A percentile compares a stretch with the other conserved stretches of the same genome.
These are phyloP conservation scores for Penicillium thymicola DNA, from an alignment of 2,329 filamentous ascomycete species.

Conservation along the genomic window DNA sequence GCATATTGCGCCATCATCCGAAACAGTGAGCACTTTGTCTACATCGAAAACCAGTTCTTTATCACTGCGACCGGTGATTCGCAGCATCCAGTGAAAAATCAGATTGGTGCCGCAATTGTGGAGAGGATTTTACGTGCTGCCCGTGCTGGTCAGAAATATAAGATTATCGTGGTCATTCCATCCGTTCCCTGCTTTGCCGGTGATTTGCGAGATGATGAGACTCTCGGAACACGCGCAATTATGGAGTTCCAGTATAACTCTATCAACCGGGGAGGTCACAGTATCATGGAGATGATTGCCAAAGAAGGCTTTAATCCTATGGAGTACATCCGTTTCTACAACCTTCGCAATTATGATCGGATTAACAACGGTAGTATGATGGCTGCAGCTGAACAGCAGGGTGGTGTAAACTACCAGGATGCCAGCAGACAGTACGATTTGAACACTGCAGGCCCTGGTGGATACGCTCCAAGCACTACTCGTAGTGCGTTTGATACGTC, in stretches of 20 bases:
- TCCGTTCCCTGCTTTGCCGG: slow-evolving; percentile 92
- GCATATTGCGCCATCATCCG: slow-evolving; percentile 82
- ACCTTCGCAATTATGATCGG: slow-evolving; percentile 88
- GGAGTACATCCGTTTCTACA: slow-evolving; percentile 90
- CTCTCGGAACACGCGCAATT: slow-evolving; percentile 83
- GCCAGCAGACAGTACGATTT: slow-evolving; percentile 44
- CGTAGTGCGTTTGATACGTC: slow-evolving; percentile 39
- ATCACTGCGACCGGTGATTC: slow-evolving; percentile 88
- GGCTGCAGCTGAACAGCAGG: slow-evolving; percentile 39
- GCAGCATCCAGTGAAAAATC: slow-evolving; percentile 82
- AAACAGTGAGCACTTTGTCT: slow-evolving; percentile 86
- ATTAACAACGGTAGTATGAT: slow-evolving; percentile 57
- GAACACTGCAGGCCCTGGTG: slow-evolving; percentile 47
- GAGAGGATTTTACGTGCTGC: slow-evolving; percentile 79
- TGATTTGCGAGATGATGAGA: slow-evolving; percentile 78
- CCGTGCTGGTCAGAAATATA: slow-evolving; percentile 81
- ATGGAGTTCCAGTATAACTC: slow-evolving; percentile 99
- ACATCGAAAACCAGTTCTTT: slow-evolving; percentile 99
- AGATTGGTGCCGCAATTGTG: slow-evolving; percentile 86
- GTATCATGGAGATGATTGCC: slow-evolving; percentile 77
- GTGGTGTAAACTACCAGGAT: slow-evolving; percentile 46
- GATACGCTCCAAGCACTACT: slow-evolving; percentile 36
- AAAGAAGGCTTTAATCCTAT: slow-evolving; percentile 73
- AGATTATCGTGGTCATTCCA: slow-evolving; percentile 85
- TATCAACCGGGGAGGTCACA: slow-evolving; percentile 86